These are phyloP conservation scores for Mucor racemosus DNA, from an alignment of 371 early-diverging fungal genomes.

Conservation along the genomic window DNA sequence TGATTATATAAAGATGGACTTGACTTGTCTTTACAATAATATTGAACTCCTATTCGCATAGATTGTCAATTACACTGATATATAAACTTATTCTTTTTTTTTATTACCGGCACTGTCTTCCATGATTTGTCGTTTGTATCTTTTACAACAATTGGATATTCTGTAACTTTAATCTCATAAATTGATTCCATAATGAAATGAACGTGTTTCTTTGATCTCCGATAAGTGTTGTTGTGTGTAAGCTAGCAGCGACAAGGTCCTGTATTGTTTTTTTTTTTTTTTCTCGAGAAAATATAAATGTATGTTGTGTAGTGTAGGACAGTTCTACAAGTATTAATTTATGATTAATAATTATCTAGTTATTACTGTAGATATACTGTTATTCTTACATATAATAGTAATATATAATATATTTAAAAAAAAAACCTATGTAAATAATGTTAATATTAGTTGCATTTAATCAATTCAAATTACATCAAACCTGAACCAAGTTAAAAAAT, in stretches of 20 bases:
- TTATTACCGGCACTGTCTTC: slow-evolving; percentile 33
- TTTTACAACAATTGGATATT: slow-evolving; percentile 28
- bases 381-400: neutral
- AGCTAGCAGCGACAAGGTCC: neutral
- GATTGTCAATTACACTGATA: neutral
- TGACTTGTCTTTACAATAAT: slow-evolving; percentile 57
- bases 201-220: slow-evolving; percentile 25
- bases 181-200: slow-evolving; percentile 20
- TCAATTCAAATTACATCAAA: neutral
- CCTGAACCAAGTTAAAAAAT: slow-evolving; percentile 11
- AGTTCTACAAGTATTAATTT: too few species aligned
- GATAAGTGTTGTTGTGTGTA: slow-evolving; percentile 4
- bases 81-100: neutral
- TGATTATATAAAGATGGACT: slow-evolving; percentile 50
- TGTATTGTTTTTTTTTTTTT: slow-evolving; percentile 2
- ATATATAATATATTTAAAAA: slow-evolving; percentile 17
- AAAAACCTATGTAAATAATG: neutral
- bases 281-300: neutral
- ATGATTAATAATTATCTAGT: too few species aligned
- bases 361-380: too few species aligned
- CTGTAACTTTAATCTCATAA: slow-evolving; percentile 28
- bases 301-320: neutral
- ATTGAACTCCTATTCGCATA: slow-evolving; percentile 38
- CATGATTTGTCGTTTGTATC: slow-evolving; percentile 25
- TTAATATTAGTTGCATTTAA: neutral